These are phyloP conservation scores for Jamesozyma rosinii DNA, from an alignment of 805 yeast species.

Conservation along the genomic window DNA sequence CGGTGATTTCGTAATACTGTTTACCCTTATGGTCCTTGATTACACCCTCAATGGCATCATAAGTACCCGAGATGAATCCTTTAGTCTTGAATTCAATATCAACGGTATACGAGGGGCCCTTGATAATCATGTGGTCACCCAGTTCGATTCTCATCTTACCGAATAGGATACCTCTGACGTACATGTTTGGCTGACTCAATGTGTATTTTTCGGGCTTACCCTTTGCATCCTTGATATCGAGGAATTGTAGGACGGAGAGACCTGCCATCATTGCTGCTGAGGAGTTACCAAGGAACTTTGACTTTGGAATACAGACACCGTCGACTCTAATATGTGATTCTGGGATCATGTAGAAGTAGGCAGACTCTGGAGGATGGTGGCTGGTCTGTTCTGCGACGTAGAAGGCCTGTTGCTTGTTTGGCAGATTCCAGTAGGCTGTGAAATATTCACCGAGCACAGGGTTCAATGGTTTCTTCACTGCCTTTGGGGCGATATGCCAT, in stretches of 20 bases:
- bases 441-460: constrained; percentile 91
- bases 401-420: constrained; percentile 62
- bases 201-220: constrained; percentile 59
- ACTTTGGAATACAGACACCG: constrained; percentile 79
- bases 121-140: constrained; percentile 83
- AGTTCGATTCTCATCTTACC: constrained; percentile 85
- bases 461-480: constrained; percentile 92
- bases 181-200: constrained; percentile 91
- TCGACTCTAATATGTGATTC: constrained; percentile 74
- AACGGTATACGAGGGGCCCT: constrained; percentile 53
- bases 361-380: constrained; percentile 97
- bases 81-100: constrained; percentile 91
- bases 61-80: constrained; percentile 87
- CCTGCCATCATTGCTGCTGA: constrained; percentile 98
- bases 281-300: constrained; percentile 86
- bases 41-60: constrained; percentile 77
- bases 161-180: constrained; percentile 85
- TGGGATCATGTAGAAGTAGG: constrained; percentile 84
- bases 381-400: constrained; percentile 91
- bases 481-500: constrained; percentile 98
- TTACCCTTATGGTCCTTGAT: constrained; percentile 49
- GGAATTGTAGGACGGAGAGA: constrained; percentile 56
- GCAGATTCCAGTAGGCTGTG: constrained; percentile 85
- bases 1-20: constrained; percentile 56
- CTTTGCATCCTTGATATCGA: constrained; percentile 43